A percentile compares a stretch with the other conserved stretches of the same genome.
Evolutionary conservation across 2,329 filamentous ascomycete genomes (phyloP).

Genomic region (Chrysoporthe deuterocubensis): DNA sequence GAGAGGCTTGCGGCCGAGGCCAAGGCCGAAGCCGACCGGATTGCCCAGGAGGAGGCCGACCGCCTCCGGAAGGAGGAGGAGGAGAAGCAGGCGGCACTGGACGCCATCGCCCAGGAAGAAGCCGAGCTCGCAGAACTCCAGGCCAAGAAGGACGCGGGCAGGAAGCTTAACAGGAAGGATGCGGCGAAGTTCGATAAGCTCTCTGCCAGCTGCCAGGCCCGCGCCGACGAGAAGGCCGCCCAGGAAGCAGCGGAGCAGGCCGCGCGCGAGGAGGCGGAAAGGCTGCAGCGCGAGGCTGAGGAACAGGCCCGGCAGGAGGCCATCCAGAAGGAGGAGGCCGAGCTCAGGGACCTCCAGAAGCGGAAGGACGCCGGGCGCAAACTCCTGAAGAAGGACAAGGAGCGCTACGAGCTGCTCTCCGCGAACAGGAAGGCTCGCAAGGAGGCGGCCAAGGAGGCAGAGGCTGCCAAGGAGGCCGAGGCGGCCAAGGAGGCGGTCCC

Average conservation of each 20-base stretch:
- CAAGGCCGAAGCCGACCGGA: constrained; percentile 24
- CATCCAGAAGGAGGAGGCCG: constrained; percentile 29
- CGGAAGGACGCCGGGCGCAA: constrained; percentile 29
- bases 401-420: constrained; percentile 22
- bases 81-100: constrained; percentile 26
- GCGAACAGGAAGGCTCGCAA: constrained; percentile 27
- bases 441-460: constrained; percentile 24
- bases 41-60: constrained; percentile 27
- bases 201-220: constrained; percentile 26
- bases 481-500: constrained; percentile 52
- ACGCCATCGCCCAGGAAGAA: constrained; percentile 27
- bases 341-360: constrained; percentile 34
- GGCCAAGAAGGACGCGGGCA: constrained; percentile 26
- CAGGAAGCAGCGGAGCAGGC: constrained; percentile 28
- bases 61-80: constrained; percentile 24
- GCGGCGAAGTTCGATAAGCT: constrained; percentile 24
- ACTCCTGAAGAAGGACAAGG: constrained; percentile 28
- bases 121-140: constrained; percentile 26
- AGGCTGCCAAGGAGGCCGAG: constrained; percentile 48
- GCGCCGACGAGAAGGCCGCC: constrained; percentile 29
- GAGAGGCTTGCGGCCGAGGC: constrained; percentile 28
- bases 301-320: constrained; percentile 25
- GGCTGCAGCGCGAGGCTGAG: constrained; percentile 28
- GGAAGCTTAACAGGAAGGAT: constrained; percentile 24
- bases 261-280: constrained; percentile 27